Conservation (phyloP, 2,329 filamentous ascomycete species). For the Neopestalotiopsis sp. region DNA sequence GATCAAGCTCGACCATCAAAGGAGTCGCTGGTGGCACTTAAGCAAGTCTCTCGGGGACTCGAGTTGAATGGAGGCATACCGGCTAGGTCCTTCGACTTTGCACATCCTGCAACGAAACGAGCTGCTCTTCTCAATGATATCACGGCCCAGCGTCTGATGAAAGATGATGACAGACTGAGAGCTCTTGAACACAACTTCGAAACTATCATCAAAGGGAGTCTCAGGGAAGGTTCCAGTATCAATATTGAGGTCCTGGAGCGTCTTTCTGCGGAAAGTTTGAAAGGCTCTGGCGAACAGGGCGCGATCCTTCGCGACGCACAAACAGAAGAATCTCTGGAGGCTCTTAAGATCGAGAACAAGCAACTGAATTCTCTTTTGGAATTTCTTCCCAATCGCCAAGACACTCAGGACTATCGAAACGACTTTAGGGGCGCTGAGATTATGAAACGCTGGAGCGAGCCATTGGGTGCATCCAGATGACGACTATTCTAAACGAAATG, state of each 20-base stretch:
- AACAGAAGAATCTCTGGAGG: slow-evolving; percentile 34
- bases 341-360: slow-evolving; percentile 30
- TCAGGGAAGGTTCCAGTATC: slow-evolving; percentile 32
- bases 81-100: slow-evolving; percentile 18
- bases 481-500: background rate
- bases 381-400: background rate
- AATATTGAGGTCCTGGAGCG: slow-evolving; percentile 31
- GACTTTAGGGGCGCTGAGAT: slow-evolving; percentile 13
- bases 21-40: background rate
- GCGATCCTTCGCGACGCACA: slow-evolving; percentile 33
- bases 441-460: slow-evolving; percentile 19
- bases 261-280: slow-evolving; percentile 32
- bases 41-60: slow-evolving; percentile 27
- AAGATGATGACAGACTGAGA: slow-evolving; percentile 31
- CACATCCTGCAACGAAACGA: slow-evolving; percentile 19
- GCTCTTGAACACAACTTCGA: slow-evolving; percentile 35
- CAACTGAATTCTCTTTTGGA: slow-evolving; percentile 23
- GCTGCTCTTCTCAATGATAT: slow-evolving; percentile 31
- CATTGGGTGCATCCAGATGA: background rate
- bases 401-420: background rate
- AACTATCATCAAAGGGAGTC: slow-evolving; percentile 27
- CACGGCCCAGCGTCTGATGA: slow-evolving; percentile 31
- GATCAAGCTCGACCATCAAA: background rate
- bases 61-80: slow-evolving; percentile 31
- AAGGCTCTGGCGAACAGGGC: slow-evolving; percentile 22